phyloP scores from a whole-genome alignment of 495 filamentous ascomycete species.

The Sabuloglossum arenarium region DNA sequence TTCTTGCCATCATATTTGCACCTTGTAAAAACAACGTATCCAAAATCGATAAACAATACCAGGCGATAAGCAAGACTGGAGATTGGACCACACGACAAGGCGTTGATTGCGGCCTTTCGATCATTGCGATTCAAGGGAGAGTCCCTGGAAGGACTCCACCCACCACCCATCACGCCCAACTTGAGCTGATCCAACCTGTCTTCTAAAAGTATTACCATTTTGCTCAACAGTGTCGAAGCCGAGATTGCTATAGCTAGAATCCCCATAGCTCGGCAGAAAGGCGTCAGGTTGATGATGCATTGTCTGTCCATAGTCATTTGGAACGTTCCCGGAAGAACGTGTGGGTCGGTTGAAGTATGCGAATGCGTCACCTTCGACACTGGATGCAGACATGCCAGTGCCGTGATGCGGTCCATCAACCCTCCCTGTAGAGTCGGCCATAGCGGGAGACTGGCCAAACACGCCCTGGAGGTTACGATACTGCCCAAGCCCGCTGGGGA shows the following conservation, averaged over 20 bases:
- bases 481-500: not conserved
- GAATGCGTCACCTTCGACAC: not conserved
- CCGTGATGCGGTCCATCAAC: not conserved
- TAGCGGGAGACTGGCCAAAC: not conserved
- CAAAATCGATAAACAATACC: not conserved
- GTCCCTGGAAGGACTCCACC: not conserved
- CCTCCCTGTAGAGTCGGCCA: not conserved
- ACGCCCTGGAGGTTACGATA: not conserved
- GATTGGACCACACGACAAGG: not conserved
- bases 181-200: not conserved
- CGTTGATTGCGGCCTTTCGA: not conserved
- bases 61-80: too few species aligned
- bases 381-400: not conserved
- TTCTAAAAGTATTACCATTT: not conserved
- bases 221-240: not conserved
- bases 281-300: not conserved
- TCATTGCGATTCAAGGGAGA: not conserved
- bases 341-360: not conserved
- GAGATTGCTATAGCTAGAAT: not conserved
- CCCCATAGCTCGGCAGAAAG: not conserved
- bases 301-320: not conserved
- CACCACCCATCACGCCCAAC: not conserved
- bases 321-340: not conserved
- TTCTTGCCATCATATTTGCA: not conserved
- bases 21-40: not conserved